These are phyloP conservation scores for Cucumis hystrix DNA, from an alignment of 306 rosid species.

Conservation along the genomic window DNA sequence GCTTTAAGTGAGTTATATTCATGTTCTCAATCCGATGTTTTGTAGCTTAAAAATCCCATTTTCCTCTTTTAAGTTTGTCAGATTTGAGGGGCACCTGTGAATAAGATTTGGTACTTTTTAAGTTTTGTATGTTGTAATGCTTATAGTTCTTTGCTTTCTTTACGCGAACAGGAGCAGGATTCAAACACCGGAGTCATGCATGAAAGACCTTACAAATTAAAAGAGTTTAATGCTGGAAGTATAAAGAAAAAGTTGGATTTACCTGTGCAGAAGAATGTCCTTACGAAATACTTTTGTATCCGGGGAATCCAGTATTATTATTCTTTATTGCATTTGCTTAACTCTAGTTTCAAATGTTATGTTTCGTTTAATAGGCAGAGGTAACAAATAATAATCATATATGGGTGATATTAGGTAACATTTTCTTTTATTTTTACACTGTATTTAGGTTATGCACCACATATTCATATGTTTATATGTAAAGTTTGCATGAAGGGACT, in stretches of 20 bases:
- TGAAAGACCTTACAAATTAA: constrained; percentile 22
- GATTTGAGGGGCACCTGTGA: neutral
- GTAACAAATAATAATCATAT: neutral
- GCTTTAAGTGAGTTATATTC: neutral
- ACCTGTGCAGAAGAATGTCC: constrained; percentile 83
- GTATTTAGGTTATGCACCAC: neutral
- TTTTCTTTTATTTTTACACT: neutral
- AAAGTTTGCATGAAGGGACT: neutral
- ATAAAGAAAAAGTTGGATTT: constrained; percentile 59
- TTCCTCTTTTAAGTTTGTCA: neutral
- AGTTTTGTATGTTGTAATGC: neutral
- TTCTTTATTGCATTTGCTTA: neutral
- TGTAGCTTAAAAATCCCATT: neutral
- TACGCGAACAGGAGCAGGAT: constrained; percentile 36
- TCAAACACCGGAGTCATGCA: constrained; percentile 11
- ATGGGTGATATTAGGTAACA: neutral
- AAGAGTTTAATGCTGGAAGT: constrained; percentile 33
- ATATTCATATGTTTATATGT: neutral
- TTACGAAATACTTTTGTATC: constrained; percentile 90
- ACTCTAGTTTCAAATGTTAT: neutral
- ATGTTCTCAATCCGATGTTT: neutral
- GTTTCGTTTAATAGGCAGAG: neutral
- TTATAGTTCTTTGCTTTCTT: constrained; percentile 12
- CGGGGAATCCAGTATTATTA: constrained; percentile 11
- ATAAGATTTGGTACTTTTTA: neutral